phyloP scores from a whole-genome alignment of 306 rosid species.

The Lathyrus tuberosus region DNA sequence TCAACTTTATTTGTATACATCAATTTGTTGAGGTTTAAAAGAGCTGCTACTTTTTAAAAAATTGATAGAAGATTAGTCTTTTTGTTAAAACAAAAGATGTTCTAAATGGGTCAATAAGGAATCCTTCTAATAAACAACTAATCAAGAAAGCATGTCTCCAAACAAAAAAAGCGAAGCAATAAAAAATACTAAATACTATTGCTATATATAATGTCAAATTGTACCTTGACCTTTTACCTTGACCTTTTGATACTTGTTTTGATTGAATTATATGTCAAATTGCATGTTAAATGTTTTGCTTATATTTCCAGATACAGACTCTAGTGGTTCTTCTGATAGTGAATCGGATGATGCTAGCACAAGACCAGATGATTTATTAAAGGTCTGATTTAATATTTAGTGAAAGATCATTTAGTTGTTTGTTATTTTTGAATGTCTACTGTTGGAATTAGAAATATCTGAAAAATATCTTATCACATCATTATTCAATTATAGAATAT shows the following conservation, averaged over 20 bases:
- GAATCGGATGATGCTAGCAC: slow-evolving; percentile 56
- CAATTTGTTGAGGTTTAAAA: not conserved
- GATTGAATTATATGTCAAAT: not conserved
- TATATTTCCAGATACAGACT: slow-evolving; percentile 54
- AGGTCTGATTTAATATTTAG: slow-evolving; percentile 50
- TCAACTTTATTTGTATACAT: not conserved
- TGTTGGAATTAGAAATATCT: not conserved
- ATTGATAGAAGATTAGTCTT: not conserved
- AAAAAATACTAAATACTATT: not conserved
- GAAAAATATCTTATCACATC: not conserved
- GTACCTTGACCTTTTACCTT: not conserved
- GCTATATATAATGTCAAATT: not conserved
- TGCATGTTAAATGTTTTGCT: slow-evolving; percentile 12
- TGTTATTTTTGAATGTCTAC: slow-evolving; percentile 12
- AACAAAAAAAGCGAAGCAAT: not conserved
- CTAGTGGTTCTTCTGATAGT: slow-evolving; percentile 60
- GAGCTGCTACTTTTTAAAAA: not conserved
- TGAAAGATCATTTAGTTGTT: not conserved
- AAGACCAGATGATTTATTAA: slow-evolving; percentile 45
- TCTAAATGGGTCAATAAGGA: not conserved
- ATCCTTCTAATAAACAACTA: not conserved
- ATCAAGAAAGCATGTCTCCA: not conserved
- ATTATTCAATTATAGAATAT: not conserved
- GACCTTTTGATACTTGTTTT: not conserved
- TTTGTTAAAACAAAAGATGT: not conserved